Percentiles rank a stretch among this genome's conserved stretches.
Conservation (phyloP, 306 rosid species). For the Cicer yamashitae region DNA sequence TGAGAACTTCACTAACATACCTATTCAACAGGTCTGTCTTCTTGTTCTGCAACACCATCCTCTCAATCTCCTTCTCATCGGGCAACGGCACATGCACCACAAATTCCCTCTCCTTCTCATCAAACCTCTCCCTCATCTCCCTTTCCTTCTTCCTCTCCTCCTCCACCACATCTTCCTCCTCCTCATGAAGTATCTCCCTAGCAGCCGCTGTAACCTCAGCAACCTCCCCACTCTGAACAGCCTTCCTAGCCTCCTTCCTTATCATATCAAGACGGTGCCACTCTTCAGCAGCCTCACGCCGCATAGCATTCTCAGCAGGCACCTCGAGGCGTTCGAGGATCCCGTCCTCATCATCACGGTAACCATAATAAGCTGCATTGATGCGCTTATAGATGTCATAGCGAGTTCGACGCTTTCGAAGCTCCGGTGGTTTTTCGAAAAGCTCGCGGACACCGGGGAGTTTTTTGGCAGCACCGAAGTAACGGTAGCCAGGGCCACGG, state of each 20-base stretch:
- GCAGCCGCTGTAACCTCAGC: constrained; percentile 3
- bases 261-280: constrained; percentile 79
- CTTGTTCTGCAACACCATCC: constrained; percentile 94
- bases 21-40: constrained; percentile 74
- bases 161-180: constrained; percentile 87
- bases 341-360: constrained; percentile 92
- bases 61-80: constrained; percentile 89
- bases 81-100: constrained; percentile 92
- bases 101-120: constrained; percentile 68
- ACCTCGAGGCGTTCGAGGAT: constrained; percentile 71
- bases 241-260: constrained; percentile 80
- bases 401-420: constrained; percentile 79
- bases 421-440: constrained; percentile 90
- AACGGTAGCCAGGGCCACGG: constrained; percentile 90
- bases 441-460: constrained; percentile 83
- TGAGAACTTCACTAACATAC: constrained; percentile 69
- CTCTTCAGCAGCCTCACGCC: constrained; percentile 71
- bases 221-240: constrained; percentile 84
- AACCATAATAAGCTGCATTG: constrained; percentile 86
- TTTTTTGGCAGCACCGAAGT: constrained; percentile 91
- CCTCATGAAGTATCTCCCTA: constrained; percentile 53
- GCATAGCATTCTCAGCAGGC: constrained; percentile 68
- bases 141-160: constrained; percentile 62
- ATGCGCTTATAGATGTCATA: constrained; percentile 87
- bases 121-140: constrained; percentile 50